A percentile compares a stretch with the other conserved stretches of the same genome.
Evolutionary conservation across 2,329 filamentous ascomycete species (phyloP).

Genomic region (Dactylellina haptotyla): DNA sequence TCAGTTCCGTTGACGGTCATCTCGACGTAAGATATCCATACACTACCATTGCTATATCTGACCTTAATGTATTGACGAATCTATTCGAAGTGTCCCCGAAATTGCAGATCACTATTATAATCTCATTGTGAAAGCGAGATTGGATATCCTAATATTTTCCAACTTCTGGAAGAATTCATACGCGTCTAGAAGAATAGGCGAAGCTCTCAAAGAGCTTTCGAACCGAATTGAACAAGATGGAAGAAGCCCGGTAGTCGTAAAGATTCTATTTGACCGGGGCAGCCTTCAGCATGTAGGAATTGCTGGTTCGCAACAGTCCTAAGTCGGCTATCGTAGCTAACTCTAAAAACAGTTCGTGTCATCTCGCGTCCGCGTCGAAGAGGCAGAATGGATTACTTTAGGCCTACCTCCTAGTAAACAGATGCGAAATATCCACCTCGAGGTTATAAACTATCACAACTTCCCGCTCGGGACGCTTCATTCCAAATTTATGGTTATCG

Average conservation of each 20-base stretch:
- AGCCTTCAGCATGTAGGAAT: slow-evolving; percentile 32
- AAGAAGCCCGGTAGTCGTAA: slow-evolving; percentile 4
- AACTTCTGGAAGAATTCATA: slow-evolving; percentile 49
- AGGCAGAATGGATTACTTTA: slow-evolving; percentile 21
- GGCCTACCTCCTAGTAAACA: slow-evolving; percentile 27
- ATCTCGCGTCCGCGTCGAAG: slow-evolving; percentile 8
- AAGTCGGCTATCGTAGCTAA: background rate
- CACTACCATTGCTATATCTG: background rate
- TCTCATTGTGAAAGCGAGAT: slow-evolving; percentile 26
- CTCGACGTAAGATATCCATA: slow-evolving; percentile 22
- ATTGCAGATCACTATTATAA: slow-evolving; percentile 45
- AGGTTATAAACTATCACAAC: slow-evolving; percentile 47
- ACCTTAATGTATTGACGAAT: background rate
- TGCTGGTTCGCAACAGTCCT: background rate
- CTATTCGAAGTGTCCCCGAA: slow-evolving; percentile 24
- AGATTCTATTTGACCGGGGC: slow-evolving; percentile 35
- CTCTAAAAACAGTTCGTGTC: slow-evolving; percentile 9
- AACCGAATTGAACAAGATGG: background rate
- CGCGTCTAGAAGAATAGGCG: slow-evolving; percentile 24
- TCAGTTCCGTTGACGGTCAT: slow-evolving; percentile 22
- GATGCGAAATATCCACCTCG: slow-evolving; percentile 32
- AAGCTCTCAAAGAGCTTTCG: slow-evolving; percentile 20
- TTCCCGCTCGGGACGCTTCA: slow-evolving; percentile 41
- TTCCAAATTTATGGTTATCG: slow-evolving; percentile 50
- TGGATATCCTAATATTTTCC: slow-evolving; percentile 38